Base-by-base conservation (phyloP, 2,329 filamentous ascomycete genomes). In the Lachnellula cervina region DNA sequence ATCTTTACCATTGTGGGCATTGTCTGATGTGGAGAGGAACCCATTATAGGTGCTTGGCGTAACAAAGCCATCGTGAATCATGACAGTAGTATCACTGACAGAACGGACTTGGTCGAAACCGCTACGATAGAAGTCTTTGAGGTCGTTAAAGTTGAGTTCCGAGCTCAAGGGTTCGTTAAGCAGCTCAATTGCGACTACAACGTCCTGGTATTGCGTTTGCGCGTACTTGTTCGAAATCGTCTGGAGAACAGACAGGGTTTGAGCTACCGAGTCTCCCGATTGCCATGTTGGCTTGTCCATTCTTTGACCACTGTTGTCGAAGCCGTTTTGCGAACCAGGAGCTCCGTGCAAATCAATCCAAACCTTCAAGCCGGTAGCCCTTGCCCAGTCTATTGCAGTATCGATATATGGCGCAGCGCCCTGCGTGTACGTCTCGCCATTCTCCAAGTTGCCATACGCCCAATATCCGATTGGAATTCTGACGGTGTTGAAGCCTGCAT, bases 401-500 rank as follows among this genome's bases (percentile, higher is more conserved):
- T 83, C 80, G 14, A 84, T 70, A 61, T 82, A 84, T 25, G 62
- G 66, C 5, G 76, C 76, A 16, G 78, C 77, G 4, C 80, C 80
- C 57, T 72, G 68, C 2, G 77, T 74, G 60, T 82, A 84, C 2
- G 80, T 75, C 25, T 76, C 73, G 48, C 76, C 70, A 34, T 72
- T 71, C 25, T 71, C 68, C 14, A 79, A 77, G 28, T 11, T 32
- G 51, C 78, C 72, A 59, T 80, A 82, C 16, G 81, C 80, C 81
- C 81, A 84, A 64, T 76, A 84, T 7, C 80, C 80, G 52, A 84
- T 73, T 0, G 81, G 81, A 38, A 84, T 80, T 14, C 81, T 74
- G 9, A 84, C 78, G 9, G 80, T 70, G 65, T 84, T 84, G 69
- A 84, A 80, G 5, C 81, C 81, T 0, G 79, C 74, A 37, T 75